Evolutionary conservation across 2,329 filamentous ascomycete species (phyloP), one percentile per base, ranked within the genome.

Genomic region (Hypoxylon sp.): DNA sequence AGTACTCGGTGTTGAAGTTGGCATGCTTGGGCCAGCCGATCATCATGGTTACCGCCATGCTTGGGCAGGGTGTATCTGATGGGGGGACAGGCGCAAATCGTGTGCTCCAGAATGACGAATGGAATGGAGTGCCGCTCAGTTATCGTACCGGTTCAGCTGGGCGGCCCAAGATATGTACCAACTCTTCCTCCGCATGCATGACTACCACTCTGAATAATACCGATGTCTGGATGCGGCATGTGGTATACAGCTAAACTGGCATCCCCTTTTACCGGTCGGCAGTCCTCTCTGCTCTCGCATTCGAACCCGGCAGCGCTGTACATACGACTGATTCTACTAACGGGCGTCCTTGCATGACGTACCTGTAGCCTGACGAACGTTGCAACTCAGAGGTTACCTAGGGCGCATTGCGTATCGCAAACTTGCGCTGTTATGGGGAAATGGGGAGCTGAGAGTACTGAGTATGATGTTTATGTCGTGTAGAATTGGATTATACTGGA

Each of bases 1-100:
- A 66, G 50, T 66, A 66, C n/a, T 55, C 57, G 21, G 42, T 29
- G 31, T 66, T 49, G 55, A 66, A 62, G 6, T 41, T 38, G 20
- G 57, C 35, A 24, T 49, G 52, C 31, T 54, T 58, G 18, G 55
- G 60, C 24, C 62, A 65, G 11, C 53, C 58, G 57, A 67, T 58
- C 42, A 65, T 55, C 60, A 64, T 62, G 15, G 53, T 56, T 20
- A 64, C 23, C 4, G 49, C 38, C 62, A 62, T 64, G 2, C 53
- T 58, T 42, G 26, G n/a, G 18, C 17, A n/a, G 17, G 15, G 17
- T 42, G 9, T 42, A 13, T 13, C 13, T 26, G 20, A 9, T 42
- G 13, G 15, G 15, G n/a, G 11, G 21, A 24, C 15, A 26, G 38
- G 37, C 21, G 20, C 13, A 15, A 33, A 33, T 31, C 13, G 4